Percentiles rank a stretch among this genome's conserved stretches.
Evolutionary conservation across 2,329 filamentous ascomycete genomes (phyloP).

Genomic region (Fusarium dlaminii): DNA sequence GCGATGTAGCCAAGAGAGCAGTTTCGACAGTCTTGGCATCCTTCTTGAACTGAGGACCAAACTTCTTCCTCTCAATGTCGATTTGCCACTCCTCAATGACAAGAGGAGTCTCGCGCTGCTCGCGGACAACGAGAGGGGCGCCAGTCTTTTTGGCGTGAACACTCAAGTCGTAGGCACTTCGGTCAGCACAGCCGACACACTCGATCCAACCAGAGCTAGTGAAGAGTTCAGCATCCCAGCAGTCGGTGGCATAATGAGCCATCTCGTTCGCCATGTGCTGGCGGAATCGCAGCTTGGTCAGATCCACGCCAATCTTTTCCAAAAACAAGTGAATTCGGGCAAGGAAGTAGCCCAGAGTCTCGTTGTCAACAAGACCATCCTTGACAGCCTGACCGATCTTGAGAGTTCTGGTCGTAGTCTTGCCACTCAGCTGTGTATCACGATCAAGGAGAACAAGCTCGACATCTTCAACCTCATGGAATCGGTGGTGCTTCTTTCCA

Average conservation of each 20-base stretch:
- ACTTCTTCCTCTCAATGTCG: conserved; percentile 93
- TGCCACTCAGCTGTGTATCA: conserved; percentile 85
- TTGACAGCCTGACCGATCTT: conserved; percentile 88
- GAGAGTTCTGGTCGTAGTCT: conserved; percentile 77
- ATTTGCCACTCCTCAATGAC: conserved; percentile 88
- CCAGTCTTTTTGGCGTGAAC: conserved; percentile 95
- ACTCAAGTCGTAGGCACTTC: conserved; percentile 91
- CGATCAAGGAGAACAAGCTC: conserved; percentile 87
- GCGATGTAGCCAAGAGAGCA: conserved; percentile 77
- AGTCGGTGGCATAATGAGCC: conserved; percentile 94
- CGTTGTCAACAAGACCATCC: conserved; percentile 88
- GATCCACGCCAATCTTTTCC: conserved; percentile 85
- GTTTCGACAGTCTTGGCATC: conserved; percentile 87
- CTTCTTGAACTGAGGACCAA: conserved; percentile 95
- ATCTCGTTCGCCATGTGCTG: conserved; percentile 88
- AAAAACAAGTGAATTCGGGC: conserved; percentile 94
- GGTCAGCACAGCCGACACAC: conserved; percentile 95
- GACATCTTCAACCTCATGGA: conserved; percentile 83
- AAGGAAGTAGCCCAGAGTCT: conserved; percentile 97
- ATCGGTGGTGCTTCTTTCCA: conserved; percentile 93
- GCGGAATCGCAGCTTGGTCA: conserved; percentile 89
- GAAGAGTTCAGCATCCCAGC: conserved; percentile 95
- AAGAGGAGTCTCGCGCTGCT: conserved; percentile 80
- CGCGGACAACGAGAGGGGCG: conserved; percentile 83
- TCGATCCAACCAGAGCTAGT: conserved; percentile 98